Base-by-base conservation (phyloP, 768 basidiomycete species). In the Russula sp. region DNA sequence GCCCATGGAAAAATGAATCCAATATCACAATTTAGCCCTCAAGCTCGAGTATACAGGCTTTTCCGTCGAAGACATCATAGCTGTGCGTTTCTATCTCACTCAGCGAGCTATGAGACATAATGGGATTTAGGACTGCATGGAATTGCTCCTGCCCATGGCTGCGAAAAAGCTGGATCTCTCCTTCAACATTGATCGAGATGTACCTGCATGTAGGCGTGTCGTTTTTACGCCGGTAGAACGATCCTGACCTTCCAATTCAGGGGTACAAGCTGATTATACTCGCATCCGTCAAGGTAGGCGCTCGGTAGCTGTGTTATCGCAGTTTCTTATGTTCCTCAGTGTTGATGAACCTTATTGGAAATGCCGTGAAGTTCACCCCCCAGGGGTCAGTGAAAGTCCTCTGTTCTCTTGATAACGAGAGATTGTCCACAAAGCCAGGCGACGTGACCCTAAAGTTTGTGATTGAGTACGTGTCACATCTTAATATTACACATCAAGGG, bases 281-380 rank as follows among this genome's bases (percentile, higher is more conserved):
- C 83, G 88, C 24, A 88, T 89, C 55, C 83, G 87, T 51, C 88
- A 90, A 81, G 83, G 87, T 84, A 68, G 38, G 67, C 66, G 20
- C 13, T 28, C 24, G 20, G 38, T 2, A 20, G 13, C 49, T 8
- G 48, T 34, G 26, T 3, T 28, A 11, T 40, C 13, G 10, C 53
- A 30, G 22, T 42, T 61, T 59, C 28, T 63, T 44, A 40, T 16
- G 40, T 53, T 51, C 6, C 38, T 18, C 67, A 87, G 87, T 89
- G 11, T 74, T 89, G 24, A 89, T 89, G 87, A 90, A 90, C 71
- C 73, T 89, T 55, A 85, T 89, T 54, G 88, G 87, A 9, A 90
- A 90, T 70, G 87, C 87, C 4, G 84, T 89, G 60, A 90, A 89
- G 69, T 90, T 89, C 72, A 89, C 88, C 1, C 78, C 80, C 1